A percentile compares a stretch with the other conserved stretches of the same genome.
These are phyloP conservation scores for Trichosporon inkin DNA, from an alignment of 1,284 basidiomycete genomes.

Conservation along the genomic window DNA sequence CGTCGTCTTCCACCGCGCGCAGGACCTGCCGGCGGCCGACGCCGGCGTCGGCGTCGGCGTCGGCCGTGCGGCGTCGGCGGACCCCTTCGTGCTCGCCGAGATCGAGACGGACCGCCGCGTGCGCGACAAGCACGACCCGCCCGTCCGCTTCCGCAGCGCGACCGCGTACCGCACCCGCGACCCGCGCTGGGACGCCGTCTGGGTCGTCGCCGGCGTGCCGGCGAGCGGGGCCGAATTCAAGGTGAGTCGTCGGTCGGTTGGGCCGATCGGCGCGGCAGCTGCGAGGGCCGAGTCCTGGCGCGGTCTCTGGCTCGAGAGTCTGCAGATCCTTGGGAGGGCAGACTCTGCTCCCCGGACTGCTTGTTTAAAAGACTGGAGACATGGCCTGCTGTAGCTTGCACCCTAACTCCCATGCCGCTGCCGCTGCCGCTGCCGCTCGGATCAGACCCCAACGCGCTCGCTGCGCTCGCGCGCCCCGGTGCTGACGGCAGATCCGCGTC, in stretches of 20 bases:
- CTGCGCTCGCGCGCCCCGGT: too few relatives aligned
- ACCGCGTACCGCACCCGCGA: constrained; percentile 50
- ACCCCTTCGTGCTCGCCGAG: constrained; percentile 52
- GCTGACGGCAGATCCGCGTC: constrained; percentile 26
- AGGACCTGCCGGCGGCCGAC: constrained; percentile 53
- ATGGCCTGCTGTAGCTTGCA: too few relatives aligned
- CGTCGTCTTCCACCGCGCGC: constrained; percentile 52
- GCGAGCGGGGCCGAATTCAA: constrained; percentile 42
- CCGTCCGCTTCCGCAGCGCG: constrained; percentile 50
- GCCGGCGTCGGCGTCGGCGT: constrained; percentile 43
- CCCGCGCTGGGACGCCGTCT: constrained; percentile 51
- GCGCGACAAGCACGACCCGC: constrained; percentile 35
- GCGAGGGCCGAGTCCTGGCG: too few relatives aligned
- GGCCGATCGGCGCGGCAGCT: too few relatives aligned
- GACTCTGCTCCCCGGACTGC: too few relatives aligned
- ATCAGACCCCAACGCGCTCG: too few relatives aligned
- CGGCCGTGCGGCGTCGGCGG: too few relatives aligned
- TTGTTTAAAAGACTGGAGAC: too few relatives aligned
- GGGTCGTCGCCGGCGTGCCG: constrained; percentile 54
- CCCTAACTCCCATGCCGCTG: too few relatives aligned
- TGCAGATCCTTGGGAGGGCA: too few relatives aligned
- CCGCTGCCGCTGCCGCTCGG: too few relatives aligned
- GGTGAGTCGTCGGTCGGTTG: constrained; percentile 15
- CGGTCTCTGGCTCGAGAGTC: too few relatives aligned
- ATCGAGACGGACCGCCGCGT: constrained; percentile 13